A percentile compares a stretch with the other conserved stretches of the same genome.
Evolutionary conservation across 768 basidiomycete genomes (phyloP).

Genomic region (Suillus sp.): DNA sequence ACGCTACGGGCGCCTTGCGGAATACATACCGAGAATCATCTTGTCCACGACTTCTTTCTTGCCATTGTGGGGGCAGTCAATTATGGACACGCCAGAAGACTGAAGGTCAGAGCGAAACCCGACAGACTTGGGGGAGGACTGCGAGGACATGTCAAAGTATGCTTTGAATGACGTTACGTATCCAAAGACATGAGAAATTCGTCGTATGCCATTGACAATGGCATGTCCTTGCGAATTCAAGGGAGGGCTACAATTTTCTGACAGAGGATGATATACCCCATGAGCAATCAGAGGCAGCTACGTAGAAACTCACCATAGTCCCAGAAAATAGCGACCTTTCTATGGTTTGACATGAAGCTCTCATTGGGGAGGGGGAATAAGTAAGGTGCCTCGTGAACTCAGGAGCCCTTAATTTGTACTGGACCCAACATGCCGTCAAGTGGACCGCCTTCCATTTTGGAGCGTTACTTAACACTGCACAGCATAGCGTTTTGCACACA

Average conservation of each 20-base stretch:
- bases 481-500: background rate
- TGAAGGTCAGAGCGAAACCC: conserved; percentile 44
- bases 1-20: conserved; percentile 6
- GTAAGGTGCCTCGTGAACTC: background rate
- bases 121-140: conserved; percentile 34
- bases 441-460: conserved; percentile 16
- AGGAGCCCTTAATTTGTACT: conserved; percentile 26
- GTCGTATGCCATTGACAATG: conserved; percentile 45
- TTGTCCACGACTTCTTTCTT: conserved; percentile 45
- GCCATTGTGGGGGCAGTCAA: conserved; percentile 37
- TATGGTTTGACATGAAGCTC: conserved; percentile 35
- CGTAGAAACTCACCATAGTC: conserved; percentile 33
- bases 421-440: conserved; percentile 11
- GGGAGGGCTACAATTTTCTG: conserved; percentile 35
- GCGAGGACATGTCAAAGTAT: conserved; percentile 50
- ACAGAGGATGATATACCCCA: conserved; percentile 15
- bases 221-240: conserved; percentile 35
- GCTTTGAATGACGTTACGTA: conserved; percentile 53
- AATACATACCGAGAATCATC: conserved; percentile 45
- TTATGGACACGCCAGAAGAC: conserved; percentile 45
- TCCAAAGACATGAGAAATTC: conserved; percentile 49
- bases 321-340: conserved; percentile 47
- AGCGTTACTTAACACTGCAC: conserved; percentile 1
- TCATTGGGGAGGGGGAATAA: conserved; percentile 3
- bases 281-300: conserved; percentile 9